These are phyloP conservation scores for Candida dendrica DNA, from an alignment of 805 yeast genomes.

Conservation along the genomic window DNA sequence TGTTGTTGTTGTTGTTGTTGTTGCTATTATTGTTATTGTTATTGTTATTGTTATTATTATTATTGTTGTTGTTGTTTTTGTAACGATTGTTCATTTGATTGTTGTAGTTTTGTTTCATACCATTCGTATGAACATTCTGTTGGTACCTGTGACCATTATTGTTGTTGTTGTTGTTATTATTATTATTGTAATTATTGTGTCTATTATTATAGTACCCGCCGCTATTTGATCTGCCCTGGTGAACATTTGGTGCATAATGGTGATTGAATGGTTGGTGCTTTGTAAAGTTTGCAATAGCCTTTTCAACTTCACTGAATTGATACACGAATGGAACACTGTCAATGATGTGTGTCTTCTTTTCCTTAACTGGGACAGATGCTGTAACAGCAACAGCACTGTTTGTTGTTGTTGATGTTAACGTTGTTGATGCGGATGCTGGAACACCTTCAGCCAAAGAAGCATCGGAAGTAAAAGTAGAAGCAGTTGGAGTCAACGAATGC, in stretches of 20 bases:
- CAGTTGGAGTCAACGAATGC: not conserved
- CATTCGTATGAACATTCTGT: constrained; percentile 9
- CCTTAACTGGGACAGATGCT: not conserved
- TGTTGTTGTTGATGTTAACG: not conserved
- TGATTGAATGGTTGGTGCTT: constrained; percentile 24
- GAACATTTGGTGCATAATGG: constrained; percentile 24
- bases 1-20: not conserved
- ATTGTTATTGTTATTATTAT: not conserved
- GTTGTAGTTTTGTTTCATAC: not conserved
- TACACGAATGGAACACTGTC: constrained; percentile 16
- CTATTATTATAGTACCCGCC: not conserved
- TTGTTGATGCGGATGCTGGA: not conserved
- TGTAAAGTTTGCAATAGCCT: constrained; percentile 21
- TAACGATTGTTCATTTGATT: constrained; percentile 1
- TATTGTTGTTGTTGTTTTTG: constrained; percentile 4
- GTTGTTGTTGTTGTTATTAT: too few relatives aligned
- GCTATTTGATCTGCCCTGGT: constrained; percentile 10
- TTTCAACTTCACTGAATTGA: constrained; percentile 22
- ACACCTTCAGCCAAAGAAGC: not conserved
- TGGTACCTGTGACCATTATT: constrained; percentile 6
- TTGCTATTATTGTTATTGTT: not conserved
- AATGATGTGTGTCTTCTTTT: not conserved
- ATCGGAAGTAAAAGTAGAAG: not conserved
- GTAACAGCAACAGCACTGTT: too few relatives aligned
- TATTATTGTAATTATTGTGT: constrained; percentile 1